Evolutionary conservation across 352 stramenopile genomes (phyloP), one percentile per base, ranked within the genome.

Genomic region (Pythium dissotocum): DNA sequence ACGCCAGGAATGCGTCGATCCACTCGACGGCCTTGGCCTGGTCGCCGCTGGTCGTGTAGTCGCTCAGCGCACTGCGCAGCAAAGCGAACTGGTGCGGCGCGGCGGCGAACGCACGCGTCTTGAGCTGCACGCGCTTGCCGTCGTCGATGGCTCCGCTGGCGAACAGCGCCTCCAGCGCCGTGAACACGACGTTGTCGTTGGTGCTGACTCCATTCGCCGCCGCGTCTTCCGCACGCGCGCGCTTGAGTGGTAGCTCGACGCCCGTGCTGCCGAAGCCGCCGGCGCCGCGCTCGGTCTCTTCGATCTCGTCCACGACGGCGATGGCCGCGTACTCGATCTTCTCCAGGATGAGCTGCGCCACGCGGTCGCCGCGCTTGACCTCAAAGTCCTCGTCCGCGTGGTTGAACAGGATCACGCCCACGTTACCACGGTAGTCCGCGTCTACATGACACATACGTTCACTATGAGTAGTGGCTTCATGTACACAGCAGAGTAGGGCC

Each of bases 401-500:
- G 80, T 99, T 99, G 83, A 99, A 99, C 12, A 99, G 73, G n/a
- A 99, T 93, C 33, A 99, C 97, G 55, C 98, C 97, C 24, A 99
- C 96, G 67, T 97, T 96, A 61, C 98, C 98, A 32, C 97, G 94
- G 78, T 99, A 99, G 71, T 99, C 97, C 24, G 95, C 96, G 76
- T 99, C 87, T 87, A 64, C 21, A n/a, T 33, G 36, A 30, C 28
- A 30, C 1, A 30, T 30, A 30, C 4, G 28, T 30, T 30, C 28
- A 30, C 28, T 30, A 1, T 30, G 28, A 30, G 28, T 4, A 30
- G 28, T 2, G 28, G 28, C 28, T 30, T 30, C 28, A 30, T 30
- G 0, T 4, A 30, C 28, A 30, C n/a, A 63, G 36, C 12, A 44
- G 38, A 48, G 28, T 5, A 21, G 48, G 2, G 2, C n/a, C 6